These are phyloP conservation scores for Terfezia boudieri DNA, from an alignment of 495 filamentous ascomycete genomes.

Conservation along the genomic window DNA sequence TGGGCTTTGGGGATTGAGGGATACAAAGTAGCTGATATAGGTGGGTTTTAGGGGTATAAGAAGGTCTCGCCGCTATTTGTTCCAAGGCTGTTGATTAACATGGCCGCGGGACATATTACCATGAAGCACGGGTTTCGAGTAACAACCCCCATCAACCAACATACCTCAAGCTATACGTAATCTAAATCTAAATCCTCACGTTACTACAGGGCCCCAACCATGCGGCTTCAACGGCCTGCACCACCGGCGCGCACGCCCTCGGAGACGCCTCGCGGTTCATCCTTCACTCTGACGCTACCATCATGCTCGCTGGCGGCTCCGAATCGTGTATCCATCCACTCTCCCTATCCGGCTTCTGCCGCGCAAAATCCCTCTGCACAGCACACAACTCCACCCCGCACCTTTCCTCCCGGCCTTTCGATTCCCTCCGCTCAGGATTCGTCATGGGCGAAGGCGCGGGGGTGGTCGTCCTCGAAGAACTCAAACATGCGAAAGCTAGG, in stretches of 20 bases:
- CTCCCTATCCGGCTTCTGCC: constrained; percentile 73
- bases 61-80: constrained; percentile 88
- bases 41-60: constrained; percentile 43
- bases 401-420: constrained; percentile 67
- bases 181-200: neutral
- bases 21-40: neutral
- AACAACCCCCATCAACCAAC: neutral
- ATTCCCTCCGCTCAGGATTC: constrained; percentile 60
- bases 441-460: constrained; percentile 86
- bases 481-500: constrained; percentile 63
- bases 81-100: constrained; percentile 76
- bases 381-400: constrained; percentile 52
- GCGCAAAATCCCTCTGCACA: constrained; percentile 66
- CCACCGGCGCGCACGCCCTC: constrained; percentile 81
- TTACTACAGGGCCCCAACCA: constrained; percentile 56
- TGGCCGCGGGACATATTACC: constrained; percentile 81
- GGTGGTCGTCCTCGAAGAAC: constrained; percentile 68
- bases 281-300: constrained; percentile 66
- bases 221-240: constrained; percentile 79
- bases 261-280: constrained; percentile 86
- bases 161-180: neutral
- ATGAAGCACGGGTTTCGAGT: constrained; percentile 77
- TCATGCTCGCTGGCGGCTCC: constrained; percentile 84
- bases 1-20: neutral
- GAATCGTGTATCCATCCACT: constrained; percentile 94